Evolutionary conservation across 495 filamentous ascomycete genomes (phyloP).

Genomic region (Acidiella bohemica): DNA sequence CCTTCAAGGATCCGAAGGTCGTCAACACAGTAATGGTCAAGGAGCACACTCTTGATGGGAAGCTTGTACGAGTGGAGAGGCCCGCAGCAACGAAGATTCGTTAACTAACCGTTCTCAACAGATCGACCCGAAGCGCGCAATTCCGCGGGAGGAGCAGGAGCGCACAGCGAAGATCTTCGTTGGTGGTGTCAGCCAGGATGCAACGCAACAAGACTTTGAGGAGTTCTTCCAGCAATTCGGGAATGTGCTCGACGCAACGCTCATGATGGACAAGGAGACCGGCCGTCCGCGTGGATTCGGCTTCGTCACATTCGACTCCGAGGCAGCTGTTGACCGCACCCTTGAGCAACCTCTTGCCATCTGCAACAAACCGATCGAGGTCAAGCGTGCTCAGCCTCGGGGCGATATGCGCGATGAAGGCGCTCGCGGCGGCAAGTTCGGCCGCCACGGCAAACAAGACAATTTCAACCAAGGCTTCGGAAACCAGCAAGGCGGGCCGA

Average conservation of each 20-base stretch:
- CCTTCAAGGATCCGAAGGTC: constrained; percentile 91
- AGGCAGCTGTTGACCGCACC: constrained; percentile 85
- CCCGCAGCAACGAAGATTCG: neutral
- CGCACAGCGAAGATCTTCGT: constrained; percentile 98
- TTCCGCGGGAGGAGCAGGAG: constrained; percentile 94
- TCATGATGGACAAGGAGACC: constrained; percentile 99
- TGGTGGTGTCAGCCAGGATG: constrained; percentile 92
- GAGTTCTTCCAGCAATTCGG: constrained; percentile 95
- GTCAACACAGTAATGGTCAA: constrained; percentile 99
- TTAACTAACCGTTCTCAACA: constrained; percentile 3
- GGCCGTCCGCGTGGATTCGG: constrained; percentile 90
- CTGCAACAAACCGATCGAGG: constrained; percentile 88
- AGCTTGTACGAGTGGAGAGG: constrained; percentile 60
- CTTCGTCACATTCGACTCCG: constrained; percentile 97
- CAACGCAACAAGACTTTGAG: constrained; percentile 87
- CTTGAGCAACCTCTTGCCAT: constrained; percentile 72
- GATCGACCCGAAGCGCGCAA: constrained; percentile 97
- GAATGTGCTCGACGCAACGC: constrained; percentile 86
- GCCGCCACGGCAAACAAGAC: constrained; percentile 27
- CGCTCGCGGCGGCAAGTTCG: constrained; percentile 43
- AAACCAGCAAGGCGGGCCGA: constrained; percentile 26
- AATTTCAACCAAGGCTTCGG: constrained; percentile 27
- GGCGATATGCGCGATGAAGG: constrained; percentile 90
- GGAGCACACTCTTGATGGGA: constrained; percentile 94
- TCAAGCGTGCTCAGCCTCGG: constrained; percentile 92